A percentile compares a stretch with the other conserved stretches of the same genome.
Conservation (phyloP, 495 filamentous ascomycete genomes). For the Darksidea phi region DNA sequence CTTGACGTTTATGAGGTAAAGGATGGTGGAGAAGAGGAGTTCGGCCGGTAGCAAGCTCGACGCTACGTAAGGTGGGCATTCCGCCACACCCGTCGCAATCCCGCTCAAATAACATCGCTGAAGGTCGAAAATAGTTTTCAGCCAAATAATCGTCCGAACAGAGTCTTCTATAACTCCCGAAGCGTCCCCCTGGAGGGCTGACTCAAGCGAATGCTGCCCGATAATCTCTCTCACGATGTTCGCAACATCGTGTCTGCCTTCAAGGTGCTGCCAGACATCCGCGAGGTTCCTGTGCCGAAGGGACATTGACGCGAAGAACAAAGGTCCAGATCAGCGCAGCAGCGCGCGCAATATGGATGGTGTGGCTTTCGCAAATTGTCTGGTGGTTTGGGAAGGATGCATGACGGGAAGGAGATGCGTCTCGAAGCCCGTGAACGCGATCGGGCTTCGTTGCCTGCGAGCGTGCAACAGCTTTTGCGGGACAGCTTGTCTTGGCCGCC, state of each 20-base stretch:
- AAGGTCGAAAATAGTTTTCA: conserved; percentile 33
- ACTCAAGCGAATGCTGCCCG: conserved; percentile 30
- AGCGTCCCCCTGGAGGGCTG: conserved; percentile 16
- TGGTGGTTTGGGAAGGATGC: conserved; percentile 15
- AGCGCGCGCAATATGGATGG: conserved; percentile 7
- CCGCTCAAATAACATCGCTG: conserved; percentile 30
- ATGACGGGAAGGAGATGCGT: conserved; percentile 15
- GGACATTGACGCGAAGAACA: conserved; percentile 26
- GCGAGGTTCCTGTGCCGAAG: conserved; percentile 19
- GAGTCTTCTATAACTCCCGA: conserved; percentile 15
- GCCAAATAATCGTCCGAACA: conserved; percentile 30
- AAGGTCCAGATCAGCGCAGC: conserved; percentile 6
- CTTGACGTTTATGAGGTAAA: conserved; percentile 33
- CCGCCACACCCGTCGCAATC: conserved; percentile 17
- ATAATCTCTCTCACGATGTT: conserved; percentile 32
- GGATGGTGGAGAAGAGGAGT: conserved; percentile 28
- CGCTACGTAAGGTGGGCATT: conserved; percentile 33
- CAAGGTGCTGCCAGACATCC: conserved; percentile 27
- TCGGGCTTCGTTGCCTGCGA: conserved; percentile 20
- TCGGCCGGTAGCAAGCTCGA: conserved; percentile 29
- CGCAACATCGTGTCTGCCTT: conserved; percentile 29
- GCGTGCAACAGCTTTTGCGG: conserved; percentile 19
- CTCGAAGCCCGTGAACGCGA: conserved; percentile 2
- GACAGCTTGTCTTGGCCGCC: conserved; percentile 23
- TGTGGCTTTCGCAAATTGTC: conserved; percentile 25